Conservation (phyloP, 495 filamentous ascomycete genomes). For the Penicillium flavigenum region DNA sequence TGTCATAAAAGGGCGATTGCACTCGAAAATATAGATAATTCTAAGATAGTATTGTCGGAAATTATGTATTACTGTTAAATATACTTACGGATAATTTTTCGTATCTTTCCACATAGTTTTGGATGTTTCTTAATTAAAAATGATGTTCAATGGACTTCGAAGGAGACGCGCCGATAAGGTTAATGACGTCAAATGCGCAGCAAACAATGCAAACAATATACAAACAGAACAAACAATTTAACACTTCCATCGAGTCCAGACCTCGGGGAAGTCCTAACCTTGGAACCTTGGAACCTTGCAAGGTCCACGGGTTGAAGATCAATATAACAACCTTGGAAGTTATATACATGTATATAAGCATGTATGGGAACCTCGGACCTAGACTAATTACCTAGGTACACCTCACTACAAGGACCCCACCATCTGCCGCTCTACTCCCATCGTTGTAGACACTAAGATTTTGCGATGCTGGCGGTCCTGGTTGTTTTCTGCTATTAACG, state of each 20-base stretch:
- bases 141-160: slow-evolving; percentile 5
- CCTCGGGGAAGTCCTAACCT: background rate
- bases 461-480: too few species aligned
- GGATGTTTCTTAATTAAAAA: background rate
- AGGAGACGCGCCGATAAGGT: slow-evolving; percentile 30
- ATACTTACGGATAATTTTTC: background rate
- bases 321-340: background rate
- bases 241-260: background rate
- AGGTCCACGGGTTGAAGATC: background rate
- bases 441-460: too few species aligned
- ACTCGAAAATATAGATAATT: background rate
- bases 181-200: slow-evolving; percentile 20
- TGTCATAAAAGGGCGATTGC: slow-evolving; percentile 19
- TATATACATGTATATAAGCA: too few species aligned
- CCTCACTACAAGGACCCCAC: too few species aligned
- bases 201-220: slow-evolving; percentile 9
- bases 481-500: too few species aligned
- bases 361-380: too few species aligned
- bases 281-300: background rate
- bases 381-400: too few species aligned
- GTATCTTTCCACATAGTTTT: background rate
- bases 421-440: too few species aligned
- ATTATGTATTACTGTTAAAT: background rate
- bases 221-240: slow-evolving; percentile 6
- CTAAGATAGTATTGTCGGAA: background rate